phyloP scores from a whole-genome alignment of 2,329 filamentous ascomycete genomes.

The Nothophaeocryptopus gaeumannii region DNA sequence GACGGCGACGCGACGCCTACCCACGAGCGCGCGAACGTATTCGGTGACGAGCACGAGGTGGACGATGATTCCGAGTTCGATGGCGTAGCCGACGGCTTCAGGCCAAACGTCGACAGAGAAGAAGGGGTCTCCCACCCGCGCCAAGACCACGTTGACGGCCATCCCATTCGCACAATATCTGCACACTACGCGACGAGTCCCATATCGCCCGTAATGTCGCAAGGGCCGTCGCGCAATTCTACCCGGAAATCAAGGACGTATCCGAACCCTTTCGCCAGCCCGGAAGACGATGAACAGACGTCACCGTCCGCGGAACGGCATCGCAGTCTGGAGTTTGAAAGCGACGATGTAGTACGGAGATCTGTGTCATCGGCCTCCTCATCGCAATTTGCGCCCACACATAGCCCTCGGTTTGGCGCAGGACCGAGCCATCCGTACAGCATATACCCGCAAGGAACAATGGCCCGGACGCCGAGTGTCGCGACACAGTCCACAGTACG shows the following conservation, averaged over 20 bases:
- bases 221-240: conserved; percentile 28
- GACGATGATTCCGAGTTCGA: conserved; percentile 42
- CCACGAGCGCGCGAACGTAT: conserved; percentile 43
- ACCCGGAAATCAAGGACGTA: conserved; percentile 32
- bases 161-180: conserved; percentile 32
- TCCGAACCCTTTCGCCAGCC: conserved; percentile 37
- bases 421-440: conserved; percentile 79
- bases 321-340: conserved; percentile 29
- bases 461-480: conserved; percentile 60
- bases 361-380: conserved; percentile 41
- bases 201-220: conserved; percentile 13
- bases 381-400: conserved; percentile 38
- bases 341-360: conserved; percentile 29
- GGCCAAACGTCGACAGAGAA: conserved; percentile 36
- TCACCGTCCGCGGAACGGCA: conserved; percentile 13
- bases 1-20: conserved; percentile 30
- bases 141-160: conserved; percentile 25
- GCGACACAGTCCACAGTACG: conserved; percentile 69
- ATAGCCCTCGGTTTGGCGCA: conserved; percentile 68
- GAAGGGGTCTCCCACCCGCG: conserved; percentile 18
- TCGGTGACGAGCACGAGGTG: conserved; percentile 49
- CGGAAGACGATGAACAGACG: conserved; percentile 30
- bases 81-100: conserved; percentile 46
- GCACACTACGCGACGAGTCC: conserved; percentile 31
- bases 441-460: conserved; percentile 74